Percentiles rank a stretch among this genome's conserved stretches.
These are phyloP conservation scores for Diaporthe sp. DNA, from an alignment of 2,329 filamentous ascomycete species.

Conservation along the genomic window DNA sequence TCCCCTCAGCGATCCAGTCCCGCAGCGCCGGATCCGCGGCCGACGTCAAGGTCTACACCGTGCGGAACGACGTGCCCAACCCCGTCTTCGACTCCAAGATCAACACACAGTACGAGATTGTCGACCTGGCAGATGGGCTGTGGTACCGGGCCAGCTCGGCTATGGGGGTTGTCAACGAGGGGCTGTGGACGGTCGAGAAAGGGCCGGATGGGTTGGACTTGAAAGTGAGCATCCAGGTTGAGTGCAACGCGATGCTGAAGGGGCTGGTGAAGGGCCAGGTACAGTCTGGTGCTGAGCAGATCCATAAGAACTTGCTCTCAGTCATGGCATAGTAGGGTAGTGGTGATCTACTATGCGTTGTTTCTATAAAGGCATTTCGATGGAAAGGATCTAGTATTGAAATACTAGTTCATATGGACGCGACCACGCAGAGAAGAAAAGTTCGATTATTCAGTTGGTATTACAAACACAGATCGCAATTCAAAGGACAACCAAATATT, in stretches of 20 bases:
- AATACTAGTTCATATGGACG: too few species aligned
- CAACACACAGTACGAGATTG: slow-evolving; percentile 1
- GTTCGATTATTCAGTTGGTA: background rate
- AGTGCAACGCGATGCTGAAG: slow-evolving; percentile 14
- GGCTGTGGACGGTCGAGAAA: background rate
- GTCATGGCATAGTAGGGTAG: background rate
- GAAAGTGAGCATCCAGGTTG: background rate
- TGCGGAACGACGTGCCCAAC: slow-evolving; percentile 24
- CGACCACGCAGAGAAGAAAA: background rate
- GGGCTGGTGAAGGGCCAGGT: background rate
- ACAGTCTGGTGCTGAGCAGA: background rate
- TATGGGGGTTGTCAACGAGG: slow-evolving; percentile 17
- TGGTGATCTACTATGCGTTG: background rate
- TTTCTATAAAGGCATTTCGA: background rate
- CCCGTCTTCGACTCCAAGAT: slow-evolving; percentile 18
- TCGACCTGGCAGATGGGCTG: slow-evolving; percentile 3
- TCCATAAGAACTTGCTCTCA: background rate
- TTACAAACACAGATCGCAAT: background rate
- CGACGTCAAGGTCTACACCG: background rate
- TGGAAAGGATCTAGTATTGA: background rate
- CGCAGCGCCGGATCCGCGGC: background rate
- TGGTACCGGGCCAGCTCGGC: slow-evolving; percentile 1
- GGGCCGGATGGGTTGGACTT: background rate
- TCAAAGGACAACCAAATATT: background rate
- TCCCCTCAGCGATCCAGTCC: background rate